Evolutionary conservation across 805 yeast genomes (phyloP).

Genomic region (Pichia eremophila): DNA sequence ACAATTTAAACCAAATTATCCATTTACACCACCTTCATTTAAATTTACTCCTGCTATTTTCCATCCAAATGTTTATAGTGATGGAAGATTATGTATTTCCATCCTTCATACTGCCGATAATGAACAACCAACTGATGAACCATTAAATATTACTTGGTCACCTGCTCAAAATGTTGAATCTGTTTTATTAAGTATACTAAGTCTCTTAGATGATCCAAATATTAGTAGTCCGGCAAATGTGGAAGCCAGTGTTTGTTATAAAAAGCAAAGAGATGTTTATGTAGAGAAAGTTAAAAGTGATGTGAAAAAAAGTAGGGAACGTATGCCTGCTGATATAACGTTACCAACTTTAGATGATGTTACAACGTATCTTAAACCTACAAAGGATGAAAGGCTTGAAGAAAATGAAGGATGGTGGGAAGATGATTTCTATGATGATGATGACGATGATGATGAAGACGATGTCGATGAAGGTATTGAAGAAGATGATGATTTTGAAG

Average conservation of each 20-base stretch:
- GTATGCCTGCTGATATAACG: constrained; percentile 77
- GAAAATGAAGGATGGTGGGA: constrained; percentile 24
- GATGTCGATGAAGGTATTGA: constrained; percentile 22
- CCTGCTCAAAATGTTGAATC: constrained; percentile 91
- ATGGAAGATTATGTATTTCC: constrained; percentile 89
- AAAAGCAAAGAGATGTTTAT: constrained; percentile 74
- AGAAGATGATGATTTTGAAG: constrained; percentile 17
- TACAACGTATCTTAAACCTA: constrained; percentile 6
- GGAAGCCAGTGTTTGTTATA: constrained; percentile 92
- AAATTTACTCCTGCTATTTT: constrained; percentile 90
- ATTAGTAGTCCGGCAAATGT: constrained; percentile 92
- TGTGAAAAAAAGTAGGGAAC: constrained; percentile 71
- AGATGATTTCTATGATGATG: constrained; percentile 25
- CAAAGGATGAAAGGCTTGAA: constrained; percentile 23
- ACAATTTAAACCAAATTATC: constrained; percentile 87
- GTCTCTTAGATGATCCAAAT: constrained; percentile 90
- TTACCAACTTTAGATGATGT: constrained; percentile 63
- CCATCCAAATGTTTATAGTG: constrained; percentile 93
- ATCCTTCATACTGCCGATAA: constrained; percentile 80
- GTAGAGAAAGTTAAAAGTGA: constrained; percentile 69
- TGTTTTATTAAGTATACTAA: constrained; percentile 84
- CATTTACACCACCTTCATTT: constrained; percentile 88
- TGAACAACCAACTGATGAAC: constrained; percentile 79
- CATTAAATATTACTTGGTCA: constrained; percentile 91
- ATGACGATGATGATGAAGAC: constrained; percentile 25